Evolutionary conservation across 2,329 filamentous ascomycete species (phyloP), one percentile per base, ranked within the genome.

Genomic region (Xylariales sp.): DNA sequence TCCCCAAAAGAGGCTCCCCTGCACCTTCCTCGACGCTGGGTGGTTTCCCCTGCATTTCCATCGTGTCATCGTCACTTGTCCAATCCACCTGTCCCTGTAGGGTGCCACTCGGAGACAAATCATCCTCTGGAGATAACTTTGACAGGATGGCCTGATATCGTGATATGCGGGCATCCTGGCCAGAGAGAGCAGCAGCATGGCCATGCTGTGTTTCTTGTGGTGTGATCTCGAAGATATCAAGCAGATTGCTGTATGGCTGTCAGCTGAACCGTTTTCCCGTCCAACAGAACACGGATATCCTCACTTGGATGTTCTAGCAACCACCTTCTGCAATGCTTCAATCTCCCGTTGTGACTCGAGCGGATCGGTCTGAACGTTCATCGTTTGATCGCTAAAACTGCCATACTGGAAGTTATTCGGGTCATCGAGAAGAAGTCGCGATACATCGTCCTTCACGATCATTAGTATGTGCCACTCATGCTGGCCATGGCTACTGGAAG

Each of bases 151-250:
- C 73, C 51, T 81, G 77, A 56, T 82, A 84, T 41, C 74, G 75
- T 37, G 74, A 66, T 18, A 77, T 59, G 43, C 73, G 71, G 33
- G 72, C 68, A 46, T 79, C 76, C 55, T 80, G 76, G 35, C 71
- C 73, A 38, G 73, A 68, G 22, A 59, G 54, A 32, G 59, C 42
- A 21, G 50, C 41, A 2, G 55, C 52, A n/a, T 58, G 57, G 21
- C 53, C 45, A 32, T 54, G 55, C 33, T 59, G 55, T 12, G 56
- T 46, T 44, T 71, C 70, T 44, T 74, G 71, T 16, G 77, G 76
- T 25, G 74, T 71, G 54, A 82, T 80, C 48, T 82, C 78, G 61
- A 82, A 83, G 34, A 84, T 77, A 55, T 84, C 80, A 46, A 84
- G 78, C 63, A 84, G 76, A 53, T 82, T 81, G 53, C 80, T 84